Evolutionary conservation across 1,284 basidiomycete species (phyloP), one percentile per base, ranked within the genome.

Genomic region (Jaminaea rosea): DNA sequence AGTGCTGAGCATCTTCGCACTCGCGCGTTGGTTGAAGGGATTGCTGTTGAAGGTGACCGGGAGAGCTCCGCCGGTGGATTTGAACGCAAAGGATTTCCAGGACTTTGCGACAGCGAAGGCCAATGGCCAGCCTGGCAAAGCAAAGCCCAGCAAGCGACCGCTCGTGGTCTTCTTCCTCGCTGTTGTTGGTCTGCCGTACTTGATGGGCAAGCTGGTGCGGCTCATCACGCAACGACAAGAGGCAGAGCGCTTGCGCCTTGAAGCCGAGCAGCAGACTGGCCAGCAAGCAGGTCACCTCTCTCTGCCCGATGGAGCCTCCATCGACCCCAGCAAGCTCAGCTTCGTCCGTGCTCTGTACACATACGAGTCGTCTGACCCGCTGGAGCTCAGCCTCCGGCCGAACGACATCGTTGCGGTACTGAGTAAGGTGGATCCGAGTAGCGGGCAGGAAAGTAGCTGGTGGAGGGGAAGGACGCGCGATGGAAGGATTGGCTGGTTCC

Each of bases 361-460:
- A 1, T 94, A 94, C 75, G 80, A 63, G 4, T 63, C 75, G 0
- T 65, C 74, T 15, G 67, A 74, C n/a, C 66, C 82, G 23, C 80
- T 88, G 1, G 92, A 97, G 77, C 81, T 98, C 13, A 78, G 78
- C 19, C 78, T 98, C 55, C 84, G 86, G 72, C 84, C 87, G 72
- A 88, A 93, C 69, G 91, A 96, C 75, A 90, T 98, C 55, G 87
- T 98, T 2, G 94, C 94, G 2, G 84, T 99, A 46, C 83, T 93
- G 75, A 87, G 10, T 76, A 81, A 24, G 82, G 82, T 83, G 23
- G 67, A 73, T 44, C 69, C 69, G 6, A 57, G 65, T 41, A 72
- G 70, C 32, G 84, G 84, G 46, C 81, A 85, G 23, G 83, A 84
- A 53, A 81, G 80, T 13, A 89, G 91, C 45, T 99, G 94, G 93